phyloP scores from a whole-genome alignment of 108 stramenopile species.

The Cylindrotheca closterium region DNA sequence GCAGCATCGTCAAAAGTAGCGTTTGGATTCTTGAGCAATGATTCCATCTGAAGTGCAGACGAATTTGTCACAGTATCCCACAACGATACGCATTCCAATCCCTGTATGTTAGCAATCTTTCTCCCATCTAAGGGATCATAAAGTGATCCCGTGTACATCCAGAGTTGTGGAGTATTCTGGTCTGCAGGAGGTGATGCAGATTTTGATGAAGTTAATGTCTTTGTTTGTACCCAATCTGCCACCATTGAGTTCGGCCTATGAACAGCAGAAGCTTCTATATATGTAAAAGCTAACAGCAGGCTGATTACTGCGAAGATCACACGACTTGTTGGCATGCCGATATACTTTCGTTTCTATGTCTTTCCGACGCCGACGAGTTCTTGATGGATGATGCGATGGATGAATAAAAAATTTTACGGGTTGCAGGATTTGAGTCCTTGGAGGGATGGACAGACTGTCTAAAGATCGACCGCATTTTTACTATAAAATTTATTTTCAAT shows the following conservation, averaged over 20 bases:
- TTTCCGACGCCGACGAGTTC: no score
- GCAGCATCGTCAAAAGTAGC: conserved; percentile 40
- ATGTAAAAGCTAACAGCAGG: no score
- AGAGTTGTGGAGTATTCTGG: conserved; percentile 15
- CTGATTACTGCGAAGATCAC: no score
- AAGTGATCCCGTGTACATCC: conserved; percentile 35
- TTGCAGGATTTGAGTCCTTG: no score
- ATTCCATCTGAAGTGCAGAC: conserved; percentile 4
- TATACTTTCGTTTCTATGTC: no score
- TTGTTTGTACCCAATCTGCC: conserved; percentile 18
- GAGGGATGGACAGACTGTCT: no score
- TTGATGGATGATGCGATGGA: no score
- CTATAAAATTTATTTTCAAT: no score
- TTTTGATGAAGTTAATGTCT: background rate
- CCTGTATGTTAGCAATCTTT: conserved; percentile 65
- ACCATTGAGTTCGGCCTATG: conserved; percentile 5
- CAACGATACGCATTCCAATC: conserved; percentile 57
- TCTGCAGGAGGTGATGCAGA: background rate
- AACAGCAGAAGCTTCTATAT: background rate
- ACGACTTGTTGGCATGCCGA: no score
- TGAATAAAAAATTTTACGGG: no score
- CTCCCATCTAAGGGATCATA: conserved; percentile 73
- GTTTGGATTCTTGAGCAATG: conserved; percentile 15
- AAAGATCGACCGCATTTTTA: no score
- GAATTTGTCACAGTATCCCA: conserved; percentile 11